Conservation (phyloP, 2,329 filamentous ascomycete genomes). For the Pseudocercospora cruenta region DNA sequence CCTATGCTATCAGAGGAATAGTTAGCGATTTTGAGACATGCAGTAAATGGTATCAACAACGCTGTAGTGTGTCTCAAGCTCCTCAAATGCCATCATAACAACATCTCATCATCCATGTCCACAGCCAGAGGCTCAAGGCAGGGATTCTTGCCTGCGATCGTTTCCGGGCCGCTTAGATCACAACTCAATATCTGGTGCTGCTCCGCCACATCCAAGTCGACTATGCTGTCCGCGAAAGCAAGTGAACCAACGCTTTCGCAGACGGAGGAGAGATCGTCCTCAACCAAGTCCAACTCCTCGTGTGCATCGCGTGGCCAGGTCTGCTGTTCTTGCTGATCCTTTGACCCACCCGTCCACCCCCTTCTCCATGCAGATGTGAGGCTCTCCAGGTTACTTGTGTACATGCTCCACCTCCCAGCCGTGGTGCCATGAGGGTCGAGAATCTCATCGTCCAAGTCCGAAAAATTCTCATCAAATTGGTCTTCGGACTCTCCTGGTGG, state of each 20-base stretch:
- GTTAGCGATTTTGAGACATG: not conserved
- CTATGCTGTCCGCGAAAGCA: not conserved
- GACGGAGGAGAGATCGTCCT: slow-evolving; percentile 9
- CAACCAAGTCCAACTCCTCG: not conserved
- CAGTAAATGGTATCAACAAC: not conserved
- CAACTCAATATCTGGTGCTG: slow-evolving; percentile 1
- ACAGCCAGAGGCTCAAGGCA: not conserved
- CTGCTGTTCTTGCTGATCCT: not conserved
- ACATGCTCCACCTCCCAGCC: not conserved
- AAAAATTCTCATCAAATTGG: not conserved
- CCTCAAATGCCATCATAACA: not conserved
- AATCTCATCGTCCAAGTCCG: not conserved
- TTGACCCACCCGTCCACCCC: not conserved
- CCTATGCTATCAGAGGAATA: not conserved
- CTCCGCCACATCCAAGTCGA: not conserved
- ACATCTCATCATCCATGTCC: slow-evolving; percentile 3
- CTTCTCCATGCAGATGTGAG: not conserved
- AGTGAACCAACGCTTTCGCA: slow-evolving; percentile 6
- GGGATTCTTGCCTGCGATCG: not conserved
- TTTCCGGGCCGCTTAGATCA: not conserved
- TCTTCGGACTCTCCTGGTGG: not conserved
- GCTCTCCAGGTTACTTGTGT: not conserved
- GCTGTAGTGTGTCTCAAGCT: not conserved
- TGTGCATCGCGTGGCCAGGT: not conserved
- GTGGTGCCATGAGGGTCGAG: not conserved